These are phyloP conservation scores for Suillus fuscotomentosus DNA, from an alignment of 768 basidiomycete genomes.

Conservation along the genomic window DNA sequence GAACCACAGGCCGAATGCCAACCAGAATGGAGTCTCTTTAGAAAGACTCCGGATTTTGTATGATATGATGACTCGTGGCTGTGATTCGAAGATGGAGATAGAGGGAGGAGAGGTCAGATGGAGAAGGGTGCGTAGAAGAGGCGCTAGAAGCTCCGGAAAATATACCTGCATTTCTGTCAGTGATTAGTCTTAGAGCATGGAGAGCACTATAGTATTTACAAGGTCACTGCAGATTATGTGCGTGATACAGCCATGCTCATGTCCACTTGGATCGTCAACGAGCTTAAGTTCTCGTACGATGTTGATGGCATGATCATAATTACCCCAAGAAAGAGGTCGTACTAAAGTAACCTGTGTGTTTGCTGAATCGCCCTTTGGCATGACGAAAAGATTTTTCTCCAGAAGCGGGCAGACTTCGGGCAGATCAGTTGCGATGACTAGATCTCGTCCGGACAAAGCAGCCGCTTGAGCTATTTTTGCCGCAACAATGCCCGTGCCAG, in stretches of 20 bases:
- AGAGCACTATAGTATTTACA: constrained; percentile 42
- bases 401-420: constrained; percentile 65
- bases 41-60: constrained; percentile 74
- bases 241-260: constrained; percentile 34
- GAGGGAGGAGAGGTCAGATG: constrained; percentile 62
- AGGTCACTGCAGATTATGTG: constrained; percentile 85
- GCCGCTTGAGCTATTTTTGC: constrained; percentile 47
- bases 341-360: constrained; percentile 29
- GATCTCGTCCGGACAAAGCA: constrained; percentile 12
- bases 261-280: constrained; percentile 6
- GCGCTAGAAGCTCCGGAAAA: constrained; percentile 79
- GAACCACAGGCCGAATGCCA: constrained; percentile 80
- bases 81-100: constrained; percentile 8
- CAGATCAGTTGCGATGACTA: constrained; percentile 68
- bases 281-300: constrained; percentile 40
- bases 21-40: constrained; percentile 78
- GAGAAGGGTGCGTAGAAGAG: constrained; percentile 72
- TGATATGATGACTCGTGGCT: constrained; percentile 54
- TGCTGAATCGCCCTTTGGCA: neutral
- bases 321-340: constrained; percentile 73
- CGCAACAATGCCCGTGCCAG: constrained; percentile 69
- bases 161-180: constrained; percentile 58
- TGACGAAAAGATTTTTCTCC: constrained; percentile 34
- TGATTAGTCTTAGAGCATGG: neutral
- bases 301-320: constrained; percentile 36